phyloP scores from a whole-genome alignment of 108 stramenopile genomes.

The Phaeodactylum tricornutum region DNA sequence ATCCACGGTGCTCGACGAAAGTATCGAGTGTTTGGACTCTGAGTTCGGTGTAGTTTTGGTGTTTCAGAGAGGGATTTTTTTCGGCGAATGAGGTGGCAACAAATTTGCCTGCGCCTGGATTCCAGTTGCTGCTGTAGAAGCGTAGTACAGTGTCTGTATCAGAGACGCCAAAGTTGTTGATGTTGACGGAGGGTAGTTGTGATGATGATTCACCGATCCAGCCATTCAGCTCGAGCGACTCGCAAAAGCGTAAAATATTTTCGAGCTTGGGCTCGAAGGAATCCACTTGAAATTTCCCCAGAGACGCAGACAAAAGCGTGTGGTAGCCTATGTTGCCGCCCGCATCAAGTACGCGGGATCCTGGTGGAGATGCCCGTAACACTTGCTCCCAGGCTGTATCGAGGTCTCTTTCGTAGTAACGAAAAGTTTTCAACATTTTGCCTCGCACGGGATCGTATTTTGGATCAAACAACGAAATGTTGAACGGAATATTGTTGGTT shows the following conservation, averaged over 20 bases:
- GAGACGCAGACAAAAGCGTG: conserved; percentile 10
- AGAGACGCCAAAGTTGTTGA: background rate
- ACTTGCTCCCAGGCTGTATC: too few species aligned
- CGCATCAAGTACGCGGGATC: conserved; percentile 22
- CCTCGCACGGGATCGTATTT: too few species aligned
- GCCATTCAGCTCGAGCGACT: conserved; percentile 19
- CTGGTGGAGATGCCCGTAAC: too few species aligned
- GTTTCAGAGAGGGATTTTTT: too few species aligned
- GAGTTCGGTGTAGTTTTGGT: background rate
- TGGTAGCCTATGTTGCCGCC: conserved; percentile 33
- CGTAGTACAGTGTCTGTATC: background rate
- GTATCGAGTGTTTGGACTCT: background rate
- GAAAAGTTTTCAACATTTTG: too few species aligned
- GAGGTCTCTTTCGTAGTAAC: too few species aligned
- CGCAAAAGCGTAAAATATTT: conserved; percentile 18
- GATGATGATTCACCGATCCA: conserved; percentile 7
- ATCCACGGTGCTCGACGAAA: background rate
- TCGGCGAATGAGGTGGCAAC: too few species aligned
- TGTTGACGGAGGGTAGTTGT: background rate
- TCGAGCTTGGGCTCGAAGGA: conserved; percentile 22
- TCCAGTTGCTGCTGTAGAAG: background rate
- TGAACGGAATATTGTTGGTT: too few species aligned
- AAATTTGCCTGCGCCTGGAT: background rate
- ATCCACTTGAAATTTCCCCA: conserved; percentile 7
- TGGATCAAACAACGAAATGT: too few species aligned